A percentile compares a stretch with the other conserved stretches of the same genome.
Evolutionary conservation across 441 rosid genomes (phyloP).

Genomic region (Adansonia grandidieri): DNA sequence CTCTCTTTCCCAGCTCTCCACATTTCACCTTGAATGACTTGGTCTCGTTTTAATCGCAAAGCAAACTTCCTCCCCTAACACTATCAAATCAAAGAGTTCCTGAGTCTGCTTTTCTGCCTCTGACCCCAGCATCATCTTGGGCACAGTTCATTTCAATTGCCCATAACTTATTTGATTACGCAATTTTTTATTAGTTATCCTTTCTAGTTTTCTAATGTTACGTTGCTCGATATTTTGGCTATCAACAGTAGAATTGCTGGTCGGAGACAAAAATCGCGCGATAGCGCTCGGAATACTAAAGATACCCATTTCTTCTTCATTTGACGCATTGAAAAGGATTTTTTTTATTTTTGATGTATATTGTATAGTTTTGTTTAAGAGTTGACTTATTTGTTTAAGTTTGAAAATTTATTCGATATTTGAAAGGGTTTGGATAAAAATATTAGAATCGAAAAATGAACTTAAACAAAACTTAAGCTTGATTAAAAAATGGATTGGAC

Average conservation of each 20-base stretch:
- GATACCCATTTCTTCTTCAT: neutral
- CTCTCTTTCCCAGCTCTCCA: slow-evolving; percentile 44
- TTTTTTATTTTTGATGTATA: too few species aligned
- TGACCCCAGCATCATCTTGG: neutral
- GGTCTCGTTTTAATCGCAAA: slow-evolving; percentile 38
- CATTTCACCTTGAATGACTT: slow-evolving; percentile 49
- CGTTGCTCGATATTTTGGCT: neutral
- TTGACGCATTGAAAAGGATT: neutral
- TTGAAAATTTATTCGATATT: too few species aligned
- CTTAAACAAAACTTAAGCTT: too few species aligned
- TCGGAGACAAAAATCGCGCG: too few species aligned
- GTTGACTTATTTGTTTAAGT: too few species aligned
- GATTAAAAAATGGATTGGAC: too few species aligned
- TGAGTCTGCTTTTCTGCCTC: slow-evolving; percentile 44
- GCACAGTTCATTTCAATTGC: neutral
- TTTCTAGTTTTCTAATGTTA: neutral
- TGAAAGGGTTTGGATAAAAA: too few species aligned
- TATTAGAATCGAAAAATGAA: too few species aligned
- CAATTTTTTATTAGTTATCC: neutral
- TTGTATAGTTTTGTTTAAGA: too few species aligned
- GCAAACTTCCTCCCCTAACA: slow-evolving; percentile 46
- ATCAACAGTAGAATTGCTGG: neutral
- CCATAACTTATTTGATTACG: too few species aligned
- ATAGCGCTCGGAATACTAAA: neutral
- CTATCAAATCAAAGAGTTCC: slow-evolving; percentile 39